Evolutionary conservation across 2,329 filamentous ascomycete genomes (phyloP).

Genomic region (Trichoderma breve): DNA sequence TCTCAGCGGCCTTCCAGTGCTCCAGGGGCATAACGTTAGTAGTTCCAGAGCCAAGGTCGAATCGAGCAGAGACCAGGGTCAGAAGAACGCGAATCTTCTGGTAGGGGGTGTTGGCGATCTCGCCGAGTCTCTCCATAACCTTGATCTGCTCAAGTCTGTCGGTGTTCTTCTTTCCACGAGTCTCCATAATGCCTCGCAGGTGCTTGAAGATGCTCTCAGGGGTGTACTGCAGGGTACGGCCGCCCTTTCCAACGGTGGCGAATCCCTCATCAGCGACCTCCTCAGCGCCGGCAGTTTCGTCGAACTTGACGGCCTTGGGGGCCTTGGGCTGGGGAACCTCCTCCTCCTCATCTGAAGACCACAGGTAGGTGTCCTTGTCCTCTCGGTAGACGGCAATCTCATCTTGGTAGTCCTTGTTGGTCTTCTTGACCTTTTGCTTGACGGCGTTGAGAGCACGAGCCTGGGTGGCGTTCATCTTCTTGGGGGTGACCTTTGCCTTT

Average conservation of each 20-base stretch:
- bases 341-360: conserved; percentile 76
- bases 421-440: conserved; percentile 98
- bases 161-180: conserved; percentile 98
- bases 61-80: conserved; percentile 87
- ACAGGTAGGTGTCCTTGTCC: conserved; percentile 85
- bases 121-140: conserved; percentile 92
- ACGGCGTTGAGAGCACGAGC: conserved; percentile 92
- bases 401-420: conserved; percentile 88
- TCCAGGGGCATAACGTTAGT: conserved; percentile 85
- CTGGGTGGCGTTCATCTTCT: conserved; percentile 98
- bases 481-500: conserved; percentile 92
- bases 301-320: conserved; percentile 37
- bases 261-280: conserved; percentile 74
- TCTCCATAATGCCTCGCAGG: conserved; percentile 87
- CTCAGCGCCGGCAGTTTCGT: conserved; percentile 45
- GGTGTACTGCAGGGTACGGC: conserved; percentile 86
- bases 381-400: conserved; percentile 85
- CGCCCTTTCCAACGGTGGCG: conserved; percentile 81
- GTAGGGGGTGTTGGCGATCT: conserved; percentile 87
- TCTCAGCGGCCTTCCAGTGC: conserved; percentile 93
- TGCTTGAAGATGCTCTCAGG: conserved; percentile 98
- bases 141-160: conserved; percentile 92
- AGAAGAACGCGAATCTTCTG: conserved; percentile 90
- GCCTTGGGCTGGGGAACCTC: conserved; percentile 50
- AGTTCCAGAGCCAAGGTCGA: conserved; percentile 81